Conservation (phyloP, 106 monocot species). For the Dendrobium chrysotoxum region DNA sequence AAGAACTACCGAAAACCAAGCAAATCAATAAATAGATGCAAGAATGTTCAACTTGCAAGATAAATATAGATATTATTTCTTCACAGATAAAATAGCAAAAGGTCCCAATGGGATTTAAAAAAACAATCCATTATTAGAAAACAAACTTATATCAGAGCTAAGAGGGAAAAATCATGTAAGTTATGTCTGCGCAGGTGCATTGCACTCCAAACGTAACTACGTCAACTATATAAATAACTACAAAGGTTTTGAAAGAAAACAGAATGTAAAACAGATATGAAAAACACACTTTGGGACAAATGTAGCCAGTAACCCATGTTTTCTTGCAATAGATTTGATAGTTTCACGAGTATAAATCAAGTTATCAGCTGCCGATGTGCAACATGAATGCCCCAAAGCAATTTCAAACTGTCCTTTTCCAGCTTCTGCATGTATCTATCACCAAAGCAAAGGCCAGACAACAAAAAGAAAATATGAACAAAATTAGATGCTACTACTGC, state of each 20-base stretch:
- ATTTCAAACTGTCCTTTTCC: constrained; percentile 95
- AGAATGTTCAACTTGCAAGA: background rate
- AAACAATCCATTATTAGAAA: background rate
- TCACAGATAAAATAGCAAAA: background rate
- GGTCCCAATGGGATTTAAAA: too few species aligned
- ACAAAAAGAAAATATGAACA: constrained; percentile 1
- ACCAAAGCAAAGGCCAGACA: constrained; percentile 13
- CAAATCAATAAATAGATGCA: background rate
- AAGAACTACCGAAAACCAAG: background rate
- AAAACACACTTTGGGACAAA: constrained; percentile 85
- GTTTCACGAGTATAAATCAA: constrained; percentile 76
- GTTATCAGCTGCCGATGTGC: constrained; percentile 72
- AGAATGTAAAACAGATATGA: background rate
- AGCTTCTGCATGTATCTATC: constrained; percentile 85
- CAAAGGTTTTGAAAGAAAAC: background rate
- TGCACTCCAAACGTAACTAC: background rate
- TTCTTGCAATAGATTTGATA: constrained; percentile 70
- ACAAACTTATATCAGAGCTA: background rate
- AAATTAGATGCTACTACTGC: background rate
- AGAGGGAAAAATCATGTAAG: background rate
- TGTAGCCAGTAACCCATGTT: constrained; percentile 82
- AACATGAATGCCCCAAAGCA: constrained; percentile 46
- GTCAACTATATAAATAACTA: background rate
- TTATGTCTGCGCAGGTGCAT: background rate
- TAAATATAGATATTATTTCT: background rate